Base-by-base conservation (phyloP, 768 basidiomycete species). In the Leccinum boreale region DNA sequence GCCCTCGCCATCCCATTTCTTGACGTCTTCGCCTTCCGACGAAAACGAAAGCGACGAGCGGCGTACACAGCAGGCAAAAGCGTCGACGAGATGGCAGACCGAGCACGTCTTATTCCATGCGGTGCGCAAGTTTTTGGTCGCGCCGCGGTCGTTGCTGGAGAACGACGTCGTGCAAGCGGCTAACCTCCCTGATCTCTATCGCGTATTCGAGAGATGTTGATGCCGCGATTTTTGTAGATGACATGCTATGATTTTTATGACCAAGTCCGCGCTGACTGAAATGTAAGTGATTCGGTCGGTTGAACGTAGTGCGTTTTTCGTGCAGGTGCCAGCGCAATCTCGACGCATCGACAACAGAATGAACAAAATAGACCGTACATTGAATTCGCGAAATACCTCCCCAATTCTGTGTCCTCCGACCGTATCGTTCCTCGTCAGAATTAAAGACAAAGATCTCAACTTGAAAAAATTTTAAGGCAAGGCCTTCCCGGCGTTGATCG, bases 181-280 rank as follows among this genome's bases (percentile, higher is more conserved):
- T 10, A 89, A 84, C 70, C 73, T 98, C 45, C 94, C 94, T 2
- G 93, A 95, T 61, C 76, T 99, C 53, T 99, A 97, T 72, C 87
- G 89, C 60, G 90, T 98, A 0, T 99, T 98, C 66, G 95, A 98
- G 74, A 75, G 95, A 61, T 98, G 95, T 68, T 98, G 69, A 78
- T 47, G 39, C 39, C n/a, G 2, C 9, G 36, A 42, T 19, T n/a
- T 42, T 42, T 14, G n/a, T 9, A 8, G n/a, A 17, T 26, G 21
- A 35, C 8, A 4, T 14, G 28, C 24, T 15, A 42, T 2, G 10
- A 42, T 42, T 42, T 14, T 50, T 39, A 28, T 46, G 2, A 44
- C 26, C 35, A 53, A 56, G 33, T n/a, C n/a, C 5, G 19, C 45
- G 3, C 24, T 14, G 9, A 33, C 26, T 31, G 14, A 46, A 26